Base-by-base conservation (phyloP, 2,329 filamentous ascomycete genomes). In the Penicillium sp. region DNA sequence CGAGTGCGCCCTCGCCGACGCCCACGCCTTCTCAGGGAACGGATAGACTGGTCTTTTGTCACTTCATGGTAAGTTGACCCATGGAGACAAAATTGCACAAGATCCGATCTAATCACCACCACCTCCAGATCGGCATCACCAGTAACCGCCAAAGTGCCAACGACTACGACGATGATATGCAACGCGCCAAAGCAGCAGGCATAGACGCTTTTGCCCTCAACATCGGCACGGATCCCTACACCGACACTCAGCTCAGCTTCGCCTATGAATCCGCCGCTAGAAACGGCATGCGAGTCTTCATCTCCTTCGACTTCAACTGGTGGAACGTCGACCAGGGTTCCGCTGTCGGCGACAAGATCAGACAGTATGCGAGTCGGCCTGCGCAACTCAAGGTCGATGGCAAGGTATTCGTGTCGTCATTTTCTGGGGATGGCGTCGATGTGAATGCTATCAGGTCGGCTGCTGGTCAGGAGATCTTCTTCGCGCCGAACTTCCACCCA, bases 241-340 rank as follows among this genome's bases (percentile, higher is more conserved):
- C 71, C 28, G 79, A 82, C 54, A 65, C 75, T n/a, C 82, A 84
- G 68, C 78, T 85, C 3, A 72, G 66, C 1, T 78, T 75, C 35
- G 83, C 83, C 0, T 85, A 84, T 61, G 71, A 80, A n/a, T 82
- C 82, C 0, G 81, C 83, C 3, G 76, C 78, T 10, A 74, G 73
- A 7, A 73, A 75, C 59, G 72, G 73, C 51, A 83, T 85, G 77
- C 83, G 84, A 57, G 81, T 84, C 14, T 84, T 85, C 57, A 79
- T 86, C 63, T 85, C 83, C 1, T 86, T 85, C 62, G 84, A 85
- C 73, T 85, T 84, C 69, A 83, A 83, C 73, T 80, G 80, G 78
- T 82, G 77, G 72, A 60, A 68, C 33, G 67, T 68, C 6, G 60
- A 68, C 11, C 71, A 82, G 45, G 76, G 77, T 1, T 71, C 70